Evolutionary conservation across 352 stramenopile genomes (phyloP).

Genomic region (Pythium pyrilobum): DNA sequence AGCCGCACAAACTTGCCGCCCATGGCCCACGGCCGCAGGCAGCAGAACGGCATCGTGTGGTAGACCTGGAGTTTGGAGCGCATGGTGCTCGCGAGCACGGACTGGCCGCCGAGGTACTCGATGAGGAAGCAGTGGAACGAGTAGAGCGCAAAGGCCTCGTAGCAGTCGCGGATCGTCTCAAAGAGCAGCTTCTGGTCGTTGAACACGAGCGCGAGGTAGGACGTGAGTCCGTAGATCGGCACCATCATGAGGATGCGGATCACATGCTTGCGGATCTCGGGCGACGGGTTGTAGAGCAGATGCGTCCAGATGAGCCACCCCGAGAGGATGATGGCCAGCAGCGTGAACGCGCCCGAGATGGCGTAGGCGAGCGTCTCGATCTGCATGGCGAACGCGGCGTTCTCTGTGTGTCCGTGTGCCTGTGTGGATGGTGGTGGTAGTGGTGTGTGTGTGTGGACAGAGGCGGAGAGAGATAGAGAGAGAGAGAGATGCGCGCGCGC

Average conservation of each 20-base stretch:
- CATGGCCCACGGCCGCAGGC: constrained; percentile 87
- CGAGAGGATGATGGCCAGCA: constrained; percentile 76
- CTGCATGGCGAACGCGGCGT: constrained; percentile 44
- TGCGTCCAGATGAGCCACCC: constrained; percentile 89
- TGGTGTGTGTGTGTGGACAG: not conserved
- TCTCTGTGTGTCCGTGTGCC: not conserved
- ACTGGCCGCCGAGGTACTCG: constrained; percentile 81
- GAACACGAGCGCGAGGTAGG: constrained; percentile 87
- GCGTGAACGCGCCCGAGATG: constrained; percentile 84
- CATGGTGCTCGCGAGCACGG: constrained; percentile 75
- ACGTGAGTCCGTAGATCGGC: constrained; percentile 90
- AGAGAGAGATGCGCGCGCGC: no score
- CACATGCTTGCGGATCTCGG: constrained; percentile 86
- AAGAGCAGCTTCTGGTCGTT: constrained; percentile 89
- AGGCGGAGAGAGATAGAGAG: not conserved
- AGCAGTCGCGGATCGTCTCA: constrained; percentile 89
- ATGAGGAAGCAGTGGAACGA: constrained; percentile 93
- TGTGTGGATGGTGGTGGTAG: not conserved
- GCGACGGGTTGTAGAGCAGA: constrained; percentile 78
- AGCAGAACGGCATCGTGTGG: constrained; percentile 85
- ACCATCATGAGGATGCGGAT: constrained; percentile 94
- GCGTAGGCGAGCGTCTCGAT: constrained; percentile 85
- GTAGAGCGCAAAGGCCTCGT: constrained; percentile 93
- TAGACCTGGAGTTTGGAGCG: constrained; percentile 81
- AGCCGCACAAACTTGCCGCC: constrained; percentile 90